phyloP scores from a whole-genome alignment of 1,139 yeast species.

The Pichia sp. region DNA sequence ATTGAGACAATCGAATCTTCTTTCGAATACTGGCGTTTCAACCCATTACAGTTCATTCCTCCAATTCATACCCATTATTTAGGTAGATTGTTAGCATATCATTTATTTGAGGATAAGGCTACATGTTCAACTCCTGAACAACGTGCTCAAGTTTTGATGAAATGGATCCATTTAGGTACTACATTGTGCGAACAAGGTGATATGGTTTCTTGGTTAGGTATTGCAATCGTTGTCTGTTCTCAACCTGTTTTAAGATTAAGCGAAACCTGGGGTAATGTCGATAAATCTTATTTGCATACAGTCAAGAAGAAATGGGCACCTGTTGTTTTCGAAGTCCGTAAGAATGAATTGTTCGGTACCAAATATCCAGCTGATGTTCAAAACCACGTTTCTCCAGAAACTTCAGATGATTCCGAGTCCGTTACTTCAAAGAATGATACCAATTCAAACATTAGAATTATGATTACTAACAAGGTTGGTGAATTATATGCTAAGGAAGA shows the following conservation, averaged over 20 bases:
- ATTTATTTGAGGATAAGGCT: slow-evolving; percentile 54
- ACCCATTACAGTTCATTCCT: slow-evolving; percentile 70
- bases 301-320: slow-evolving; percentile 92
- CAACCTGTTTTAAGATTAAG: slow-evolving; percentile 75
- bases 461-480: slow-evolving; percentile 91
- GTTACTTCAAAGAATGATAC: not conserved
- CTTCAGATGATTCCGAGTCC: not conserved
- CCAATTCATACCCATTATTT: slow-evolving; percentile 69
- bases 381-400: not conserved
- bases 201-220: slow-evolving; percentile 94
- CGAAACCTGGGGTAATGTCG: slow-evolving; percentile 75
- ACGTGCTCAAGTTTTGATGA: slow-evolving; percentile 68
- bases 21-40: slow-evolving; percentile 41
- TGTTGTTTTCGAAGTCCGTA: slow-evolving; percentile 72
- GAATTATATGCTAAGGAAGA: slow-evolving; percentile 70
- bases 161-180: slow-evolving; percentile 88
- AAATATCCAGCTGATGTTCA: not conserved
- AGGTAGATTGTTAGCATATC: slow-evolving; percentile 69
- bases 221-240: slow-evolving; percentile 81
- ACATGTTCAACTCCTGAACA: slow-evolving; percentile 35
- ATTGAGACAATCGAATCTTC: slow-evolving; percentile 34
- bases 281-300: slow-evolving; percentile 56
- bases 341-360: slow-evolving; percentile 15
- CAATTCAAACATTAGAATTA: slow-evolving; percentile 36
- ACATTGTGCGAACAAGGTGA: slow-evolving; percentile 79